A percentile compares a stretch with the other conserved stretches of the same genome.
phyloP scores from a whole-genome alignment of 345 rosid species.

The Lumnitzera littorea region DNA sequence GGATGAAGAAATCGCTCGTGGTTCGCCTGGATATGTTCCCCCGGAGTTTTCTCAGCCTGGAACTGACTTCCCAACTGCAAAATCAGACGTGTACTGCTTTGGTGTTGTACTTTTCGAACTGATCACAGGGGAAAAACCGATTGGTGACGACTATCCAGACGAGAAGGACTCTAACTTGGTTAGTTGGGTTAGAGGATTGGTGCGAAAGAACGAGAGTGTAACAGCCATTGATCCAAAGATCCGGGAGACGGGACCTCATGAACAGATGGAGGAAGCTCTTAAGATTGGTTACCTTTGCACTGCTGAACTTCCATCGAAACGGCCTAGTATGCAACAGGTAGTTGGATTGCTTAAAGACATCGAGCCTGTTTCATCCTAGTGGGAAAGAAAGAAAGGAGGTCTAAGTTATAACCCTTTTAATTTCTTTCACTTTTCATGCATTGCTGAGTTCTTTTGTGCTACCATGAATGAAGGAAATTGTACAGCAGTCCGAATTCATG shows the following conservation, averaged over 20 bases:
- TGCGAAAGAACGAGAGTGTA: constrained; percentile 52
- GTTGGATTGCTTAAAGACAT: constrained; percentile 95
- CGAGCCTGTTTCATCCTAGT: constrained; percentile 43
- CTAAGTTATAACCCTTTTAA: neutral
- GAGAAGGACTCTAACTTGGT: constrained; percentile 50
- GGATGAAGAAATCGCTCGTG: constrained; percentile 58
- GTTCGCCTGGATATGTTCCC: constrained; percentile 74
- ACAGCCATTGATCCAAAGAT: constrained; percentile 74
- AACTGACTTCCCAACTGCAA: constrained; percentile 53
- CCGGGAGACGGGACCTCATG: constrained; percentile 47
- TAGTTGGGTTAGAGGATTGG: constrained; percentile 69
- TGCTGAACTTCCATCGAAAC: constrained; percentile 72
- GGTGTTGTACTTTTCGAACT: constrained; percentile 84
- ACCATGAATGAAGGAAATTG: constrained; percentile 2
- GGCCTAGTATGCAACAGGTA: constrained; percentile 94
- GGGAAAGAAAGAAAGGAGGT: neutral
- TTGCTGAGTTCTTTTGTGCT: constrained; percentile 1
- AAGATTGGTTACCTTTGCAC: constrained; percentile 94
- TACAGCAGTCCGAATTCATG: constrained; percentile 1
- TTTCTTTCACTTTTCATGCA: constrained; percentile 1
- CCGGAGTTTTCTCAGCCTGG: constrained; percentile 69
- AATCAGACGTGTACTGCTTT: constrained; percentile 85
- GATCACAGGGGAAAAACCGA: constrained; percentile 67
- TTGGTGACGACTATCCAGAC: constrained; percentile 63
- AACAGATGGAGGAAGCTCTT: constrained; percentile 74